A percentile compares a stretch with the other conserved stretches of the same genome.
phyloP scores from a whole-genome alignment of 2,329 filamentous ascomycete species.

The Cytospora mali region DNA sequence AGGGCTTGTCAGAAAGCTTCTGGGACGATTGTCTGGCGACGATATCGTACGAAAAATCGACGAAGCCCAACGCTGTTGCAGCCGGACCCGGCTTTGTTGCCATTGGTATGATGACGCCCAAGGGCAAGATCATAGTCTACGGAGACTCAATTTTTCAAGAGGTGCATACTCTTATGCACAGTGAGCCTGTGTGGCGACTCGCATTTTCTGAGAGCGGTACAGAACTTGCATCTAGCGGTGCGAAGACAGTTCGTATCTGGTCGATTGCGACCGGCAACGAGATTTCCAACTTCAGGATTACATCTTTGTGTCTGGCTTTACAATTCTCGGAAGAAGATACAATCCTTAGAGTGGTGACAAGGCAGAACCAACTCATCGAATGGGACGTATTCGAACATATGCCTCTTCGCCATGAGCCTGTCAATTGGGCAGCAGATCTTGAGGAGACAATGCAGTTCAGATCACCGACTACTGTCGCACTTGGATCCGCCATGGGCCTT shows the following conservation, averaged over 20 bases:
- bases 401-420: slow-evolving; percentile 13
- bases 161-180: background rate
- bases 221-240: slow-evolving; percentile 27
- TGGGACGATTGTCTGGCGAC: slow-evolving; percentile 35
- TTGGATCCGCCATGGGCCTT: slow-evolving; percentile 29
- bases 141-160: slow-evolving; percentile 6
- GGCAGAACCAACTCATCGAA: slow-evolving; percentile 10
- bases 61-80: slow-evolving; percentile 22
- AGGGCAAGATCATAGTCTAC: slow-evolving; percentile 3
- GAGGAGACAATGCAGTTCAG: slow-evolving; percentile 27
- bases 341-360: slow-evolving; percentile 1
- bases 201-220: slow-evolving; percentile 28
- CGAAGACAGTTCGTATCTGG: slow-evolving; percentile 29
- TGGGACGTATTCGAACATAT: background rate
- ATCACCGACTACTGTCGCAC: slow-evolving; percentile 27
- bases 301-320: slow-evolving; percentile 22
- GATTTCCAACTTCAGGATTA: slow-evolving; percentile 20
- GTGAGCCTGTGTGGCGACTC: slow-evolving; percentile 30
- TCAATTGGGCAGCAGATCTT: slow-evolving; percentile 24
- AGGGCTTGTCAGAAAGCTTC: slow-evolving; percentile 16
- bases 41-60: slow-evolving; percentile 26
- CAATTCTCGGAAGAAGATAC: slow-evolving; percentile 18
- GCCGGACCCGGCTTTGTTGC: slow-evolving; percentile 26
- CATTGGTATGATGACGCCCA: slow-evolving; percentile 23
- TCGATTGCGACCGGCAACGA: slow-evolving; percentile 16